These are phyloP conservation scores for Bryopsis sp. DNA, from an alignment of 139 green algal genomes.

Conservation along the genomic window DNA sequence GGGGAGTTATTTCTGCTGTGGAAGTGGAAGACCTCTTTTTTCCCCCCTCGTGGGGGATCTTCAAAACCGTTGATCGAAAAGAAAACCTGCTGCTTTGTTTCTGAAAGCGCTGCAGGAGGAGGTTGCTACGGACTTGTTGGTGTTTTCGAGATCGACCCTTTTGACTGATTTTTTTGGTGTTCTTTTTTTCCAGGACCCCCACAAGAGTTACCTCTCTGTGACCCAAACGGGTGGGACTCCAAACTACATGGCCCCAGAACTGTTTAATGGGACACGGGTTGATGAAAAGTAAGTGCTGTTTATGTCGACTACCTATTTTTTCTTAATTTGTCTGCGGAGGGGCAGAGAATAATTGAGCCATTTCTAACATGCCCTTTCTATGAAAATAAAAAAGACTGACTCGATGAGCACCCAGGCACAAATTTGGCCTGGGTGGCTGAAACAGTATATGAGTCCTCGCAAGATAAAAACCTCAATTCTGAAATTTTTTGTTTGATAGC, in stretches of 20 bases:
- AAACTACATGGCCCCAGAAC: constrained; percentile 51
- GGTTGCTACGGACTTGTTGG: neutral
- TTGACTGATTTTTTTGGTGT: neutral
- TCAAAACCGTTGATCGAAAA: neutral
- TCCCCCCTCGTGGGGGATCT: no score
- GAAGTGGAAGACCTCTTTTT: no score
- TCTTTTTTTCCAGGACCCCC: constrained; percentile 49
- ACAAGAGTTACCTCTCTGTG: constrained; percentile 63
- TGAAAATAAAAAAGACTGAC: neutral
- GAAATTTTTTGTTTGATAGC: no score
- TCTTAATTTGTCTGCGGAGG: no score
- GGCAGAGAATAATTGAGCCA: no score
- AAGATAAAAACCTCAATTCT: no score
- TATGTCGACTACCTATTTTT: no score
- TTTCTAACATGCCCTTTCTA: neutral
- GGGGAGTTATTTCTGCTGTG: neutral
- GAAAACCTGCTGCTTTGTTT: neutral
- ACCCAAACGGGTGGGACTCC: constrained; percentile 67
- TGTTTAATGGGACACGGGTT: constrained; percentile 65
- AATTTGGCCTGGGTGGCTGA: no score
- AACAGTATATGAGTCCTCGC: no score
- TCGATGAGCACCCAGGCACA: no score
- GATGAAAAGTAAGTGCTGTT: constrained; percentile 55
- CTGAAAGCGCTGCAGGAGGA: neutral
- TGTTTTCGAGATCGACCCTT: no score